Evolutionary conservation across 495 filamentous ascomycete species (phyloP).

Genomic region (Hyphodiscus hymeniophilus): DNA sequence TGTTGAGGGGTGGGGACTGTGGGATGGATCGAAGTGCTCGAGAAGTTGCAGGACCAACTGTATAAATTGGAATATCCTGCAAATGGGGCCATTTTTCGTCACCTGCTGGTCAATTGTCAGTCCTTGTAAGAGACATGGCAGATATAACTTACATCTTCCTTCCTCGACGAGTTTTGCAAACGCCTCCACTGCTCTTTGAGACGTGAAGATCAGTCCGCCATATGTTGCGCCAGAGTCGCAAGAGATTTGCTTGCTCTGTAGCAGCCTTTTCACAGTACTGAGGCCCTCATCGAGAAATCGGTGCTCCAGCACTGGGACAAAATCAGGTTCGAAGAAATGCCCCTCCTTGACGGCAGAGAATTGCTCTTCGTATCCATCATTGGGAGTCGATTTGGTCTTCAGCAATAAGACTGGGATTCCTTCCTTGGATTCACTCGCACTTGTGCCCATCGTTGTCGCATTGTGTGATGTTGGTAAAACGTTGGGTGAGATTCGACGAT

Average conservation of each 20-base stretch:
- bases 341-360: conserved; percentile 47
- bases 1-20: conserved; percentile 36
- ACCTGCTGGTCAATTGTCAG: conserved; percentile 8
- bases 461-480: conserved; percentile 15
- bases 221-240: conserved; percentile 33
- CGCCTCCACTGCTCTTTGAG: conserved; percentile 86
- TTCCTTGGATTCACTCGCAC: not conserved
- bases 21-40: conserved; percentile 56
- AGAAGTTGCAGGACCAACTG: conserved; percentile 86
- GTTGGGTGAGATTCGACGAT: not conserved
- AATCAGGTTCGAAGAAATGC: conserved; percentile 41
- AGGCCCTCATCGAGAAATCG: conserved; percentile 38
- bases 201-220: conserved; percentile 87
- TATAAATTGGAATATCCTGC: conserved; percentile 61
- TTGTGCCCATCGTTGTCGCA: conserved; percentile 13
- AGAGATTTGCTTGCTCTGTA: conserved; percentile 28
- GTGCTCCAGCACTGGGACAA: conserved; percentile 83
- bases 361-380: conserved; percentile 70
- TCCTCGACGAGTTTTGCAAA: conserved; percentile 59
- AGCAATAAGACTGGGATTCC: conserved; percentile 64
- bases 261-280: conserved; percentile 26
- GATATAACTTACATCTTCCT: conserved; percentile 28
- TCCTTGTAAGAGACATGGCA: conserved; percentile 12
- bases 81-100: conserved; percentile 36
- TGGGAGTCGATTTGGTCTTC: conserved; percentile 74